Evolutionary conservation across 2,329 filamentous ascomycete species (phyloP).

Genomic region (Penicillium sp.): DNA sequence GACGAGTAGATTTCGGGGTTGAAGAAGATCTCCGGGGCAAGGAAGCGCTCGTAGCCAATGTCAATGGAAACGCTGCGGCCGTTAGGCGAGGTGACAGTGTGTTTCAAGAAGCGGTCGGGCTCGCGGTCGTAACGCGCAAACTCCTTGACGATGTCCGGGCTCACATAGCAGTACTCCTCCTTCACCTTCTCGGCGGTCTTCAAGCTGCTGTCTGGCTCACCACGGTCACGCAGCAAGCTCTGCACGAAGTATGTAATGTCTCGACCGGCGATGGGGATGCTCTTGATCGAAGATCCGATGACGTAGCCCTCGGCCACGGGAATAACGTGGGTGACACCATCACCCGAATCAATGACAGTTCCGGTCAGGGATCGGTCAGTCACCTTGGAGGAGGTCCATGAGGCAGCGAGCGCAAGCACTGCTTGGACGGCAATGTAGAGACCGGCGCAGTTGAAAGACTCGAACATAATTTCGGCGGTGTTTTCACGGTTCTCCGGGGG

Average conservation of each 20-base stretch:
- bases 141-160: slow-evolving; percentile 98
- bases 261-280: slow-evolving; percentile 93
- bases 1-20: slow-evolving; percentile 99
- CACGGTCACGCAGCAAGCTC: slow-evolving; percentile 89
- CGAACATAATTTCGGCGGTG: slow-evolving; percentile 99
- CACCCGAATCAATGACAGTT: slow-evolving; percentile 97
- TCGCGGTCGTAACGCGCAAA: slow-evolving; percentile 93
- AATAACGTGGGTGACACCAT: slow-evolving; percentile 98
- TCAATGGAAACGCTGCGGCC: slow-evolving; percentile 84
- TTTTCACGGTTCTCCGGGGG: slow-evolving; percentile 98
- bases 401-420: slow-evolving; percentile 91
- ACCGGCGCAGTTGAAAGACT: slow-evolving; percentile 98
- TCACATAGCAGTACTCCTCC: slow-evolving; percentile 98
- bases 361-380: slow-evolving; percentile 93
- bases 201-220: slow-evolving; percentile 92
- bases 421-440: slow-evolving; percentile 99
- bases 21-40: slow-evolving; percentile 99
- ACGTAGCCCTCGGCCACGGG: slow-evolving; percentile 98
- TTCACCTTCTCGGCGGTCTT: slow-evolving; percentile 99
- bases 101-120: slow-evolving; percentile 84
- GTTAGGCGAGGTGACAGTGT: slow-evolving; percentile 81
- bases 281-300: slow-evolving; percentile 98
- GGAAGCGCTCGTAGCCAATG: slow-evolving; percentile 95
- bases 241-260: slow-evolving; percentile 99
- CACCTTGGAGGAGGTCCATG: slow-evolving; percentile 98